Conservation (phyloP, 2,329 filamentous ascomycete genomes). For the Pseudogymnoascus sp. region DNA sequence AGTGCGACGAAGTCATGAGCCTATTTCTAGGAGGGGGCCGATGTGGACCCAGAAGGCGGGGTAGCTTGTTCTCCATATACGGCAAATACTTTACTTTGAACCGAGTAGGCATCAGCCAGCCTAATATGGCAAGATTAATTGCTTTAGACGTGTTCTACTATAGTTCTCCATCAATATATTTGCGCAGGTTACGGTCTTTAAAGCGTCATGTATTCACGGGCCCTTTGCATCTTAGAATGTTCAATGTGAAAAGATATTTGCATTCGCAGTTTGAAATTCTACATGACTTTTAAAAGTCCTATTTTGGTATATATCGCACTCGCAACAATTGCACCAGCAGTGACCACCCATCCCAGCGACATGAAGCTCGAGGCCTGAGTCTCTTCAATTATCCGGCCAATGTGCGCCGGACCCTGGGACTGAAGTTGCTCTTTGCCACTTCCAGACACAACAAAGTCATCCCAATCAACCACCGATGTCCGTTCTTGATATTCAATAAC, state of each 20-base stretch:
- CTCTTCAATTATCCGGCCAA: conserved; percentile 31
- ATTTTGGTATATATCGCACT: not conserved
- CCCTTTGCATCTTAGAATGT: not conserved
- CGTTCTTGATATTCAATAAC: conserved; percentile 24
- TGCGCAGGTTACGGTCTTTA: not conserved
- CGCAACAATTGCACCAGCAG: not conserved
- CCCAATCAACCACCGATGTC: conserved; percentile 34
- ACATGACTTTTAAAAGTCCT: not conserved
- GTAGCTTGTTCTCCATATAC: not conserved
- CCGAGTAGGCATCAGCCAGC: not conserved
- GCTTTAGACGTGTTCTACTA: not conserved
- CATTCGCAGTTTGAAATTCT: not conserved
- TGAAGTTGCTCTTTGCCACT: conserved; percentile 20
- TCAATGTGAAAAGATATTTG: not conserved
- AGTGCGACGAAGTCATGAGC: not conserved
- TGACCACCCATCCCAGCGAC: conserved; percentile 7
- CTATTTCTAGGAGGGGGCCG: not conserved
- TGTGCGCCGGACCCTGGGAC: conserved; percentile 20
- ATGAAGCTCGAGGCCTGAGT: conserved; percentile 21
- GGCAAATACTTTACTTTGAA: not conserved
- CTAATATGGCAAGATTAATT: not conserved
- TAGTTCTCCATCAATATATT: not conserved
- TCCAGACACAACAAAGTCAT: conserved; percentile 35
- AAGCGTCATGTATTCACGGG: not conserved
- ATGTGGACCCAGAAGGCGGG: not conserved